phyloP scores from a whole-genome alignment of 2,329 filamentous ascomycete species.

The Didymella sp. region DNA sequence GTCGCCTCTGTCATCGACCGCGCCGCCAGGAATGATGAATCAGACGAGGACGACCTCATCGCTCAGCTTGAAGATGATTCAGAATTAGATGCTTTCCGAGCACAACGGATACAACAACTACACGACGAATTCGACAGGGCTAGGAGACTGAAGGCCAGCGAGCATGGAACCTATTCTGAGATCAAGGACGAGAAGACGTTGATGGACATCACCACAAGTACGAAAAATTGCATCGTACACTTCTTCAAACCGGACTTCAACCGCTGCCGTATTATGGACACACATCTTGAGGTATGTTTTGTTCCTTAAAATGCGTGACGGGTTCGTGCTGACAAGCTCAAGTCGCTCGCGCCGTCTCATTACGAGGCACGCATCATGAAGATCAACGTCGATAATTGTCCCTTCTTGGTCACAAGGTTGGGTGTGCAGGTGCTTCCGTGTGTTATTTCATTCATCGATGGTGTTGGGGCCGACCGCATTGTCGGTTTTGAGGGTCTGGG shows the following conservation, averaged over 20 bases:
- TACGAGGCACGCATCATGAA: conserved; percentile 65
- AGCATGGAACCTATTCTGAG: conserved; percentile 62
- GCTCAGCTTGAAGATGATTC: conserved; percentile 64
- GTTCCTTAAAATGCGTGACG: background rate
- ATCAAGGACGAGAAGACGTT: conserved; percentile 65
- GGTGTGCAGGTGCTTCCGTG: conserved; percentile 66
- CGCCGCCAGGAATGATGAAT: conserved; percentile 52
- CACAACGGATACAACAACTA: conserved; percentile 64
- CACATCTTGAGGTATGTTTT: conserved; percentile 57
- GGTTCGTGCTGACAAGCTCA: conserved; percentile 3
- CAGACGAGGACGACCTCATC: conserved; percentile 67
- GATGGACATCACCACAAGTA: conserved; percentile 66
- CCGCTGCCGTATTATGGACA: conserved; percentile 68
- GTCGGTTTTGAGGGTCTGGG: conserved; percentile 66
- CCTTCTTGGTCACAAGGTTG: conserved; percentile 65
- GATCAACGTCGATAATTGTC: conserved; percentile 66
- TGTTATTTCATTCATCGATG: conserved; percentile 64
- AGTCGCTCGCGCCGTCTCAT: conserved; percentile 62
- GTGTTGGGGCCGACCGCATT: conserved; percentile 62
- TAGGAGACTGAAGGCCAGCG: conserved; percentile 58
- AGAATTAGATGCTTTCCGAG: conserved; percentile 62
- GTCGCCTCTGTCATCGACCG: conserved; percentile 60
- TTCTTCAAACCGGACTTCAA: conserved; percentile 71
- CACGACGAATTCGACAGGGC: conserved; percentile 63
- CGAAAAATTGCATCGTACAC: conserved; percentile 65